Evolutionary conservation across 169 alveolate species (phyloP), one percentile per base, ranked within the genome.

Genomic region (Plasmodium fragile): DNA sequence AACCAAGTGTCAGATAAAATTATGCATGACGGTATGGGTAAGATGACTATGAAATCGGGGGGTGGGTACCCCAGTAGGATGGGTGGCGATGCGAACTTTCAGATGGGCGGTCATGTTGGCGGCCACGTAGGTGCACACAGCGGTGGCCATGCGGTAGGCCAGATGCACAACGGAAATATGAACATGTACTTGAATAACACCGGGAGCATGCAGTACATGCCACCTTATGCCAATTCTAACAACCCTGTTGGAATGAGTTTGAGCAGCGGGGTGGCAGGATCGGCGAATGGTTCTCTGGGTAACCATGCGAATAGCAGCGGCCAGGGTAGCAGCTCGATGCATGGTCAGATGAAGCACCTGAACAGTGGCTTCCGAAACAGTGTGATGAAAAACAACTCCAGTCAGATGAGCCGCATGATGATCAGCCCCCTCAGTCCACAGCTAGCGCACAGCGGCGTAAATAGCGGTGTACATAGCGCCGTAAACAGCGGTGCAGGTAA

Each of bases 371-470:
- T 82, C 73, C 34, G 92, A 65, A 82, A 41, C 32, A 82, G 65
- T 36, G 10, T 85, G 28, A 65, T 85, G 83, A 85, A 85, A 25
- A 85, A 73, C 79, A 85, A 18, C n/a, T 25, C 39, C n/a, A 75
- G 80, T 43, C 93, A 72, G 65, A n/a, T 85, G 55, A 75, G 53
- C 53, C 78, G 93, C 55, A 85, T 73, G 59, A 45, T 59, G 10
- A 22, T 43, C 13, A 85, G 49, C 43, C 25, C 85, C 0, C 69
- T 85, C 4, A 85, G 36, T 81, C 28, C 85, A 28, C 84, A 43
- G 39, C 5, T 41, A 30, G 7, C 53, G 39, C 73, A 34, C 78
- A 41, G 22, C 22, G 59, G 59, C 22, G 53, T 43, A 4, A 43
- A 10, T 4, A 43, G n/a, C 0, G n/a, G 16, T 4, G n/a, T 36